Base-by-base conservation (phyloP, 768 basidiomycete genomes). In the Collybiopsis luxurians region DNA sequence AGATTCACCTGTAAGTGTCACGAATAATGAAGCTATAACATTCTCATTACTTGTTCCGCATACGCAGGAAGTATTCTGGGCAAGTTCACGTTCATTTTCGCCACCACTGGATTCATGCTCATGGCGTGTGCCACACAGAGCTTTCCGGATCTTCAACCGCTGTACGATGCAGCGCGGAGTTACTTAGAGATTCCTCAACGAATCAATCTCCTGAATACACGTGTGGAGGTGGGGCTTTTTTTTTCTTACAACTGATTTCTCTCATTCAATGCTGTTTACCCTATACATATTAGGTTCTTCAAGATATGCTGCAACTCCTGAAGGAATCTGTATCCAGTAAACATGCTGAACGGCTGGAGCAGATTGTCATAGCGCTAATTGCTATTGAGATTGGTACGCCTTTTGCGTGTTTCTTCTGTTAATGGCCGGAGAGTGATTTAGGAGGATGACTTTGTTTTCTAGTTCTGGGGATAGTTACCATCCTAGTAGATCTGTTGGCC, bases 1-100 rank as follows among this genome's bases (percentile, higher is more conserved):
- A 43, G 95, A 98, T 76, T 93, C 94, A 31, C 95, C 95, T 26
- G 92, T 92, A 69, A 64, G 89, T 79, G 34, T 15, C 7, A n/a
- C n/a, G n/a, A n/a, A n/a, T n/a, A 11, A 47, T 48, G 43, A 38
- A 7, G 13, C 17, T n/a, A n/a, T n/a, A n/a, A n/a, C n/a, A n/a
- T n/a, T n/a, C n/a, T n/a, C n/a, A n/a, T n/a, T n/a, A n/a, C n/a
- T n/a, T n/a, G n/a, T n/a, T n/a, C n/a, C n/a, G n/a, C n/a, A n/a
- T n/a, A n/a, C n/a, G n/a, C 64, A 94, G 91, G 94, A 97, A 72
- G 87, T 96, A 42, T 97, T 97, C 71, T 96, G 95, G 94, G 93
- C 90, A 69, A 52, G 85, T 34, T 34, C 31, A 13, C 13, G 5
- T 34, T 34, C 31, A 34, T 34, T 34, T 34, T 42, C 45, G 38